Evolutionary conservation across 768 basidiomycete genomes (phyloP).

Genomic region (Lactifluus volemus): DNA sequence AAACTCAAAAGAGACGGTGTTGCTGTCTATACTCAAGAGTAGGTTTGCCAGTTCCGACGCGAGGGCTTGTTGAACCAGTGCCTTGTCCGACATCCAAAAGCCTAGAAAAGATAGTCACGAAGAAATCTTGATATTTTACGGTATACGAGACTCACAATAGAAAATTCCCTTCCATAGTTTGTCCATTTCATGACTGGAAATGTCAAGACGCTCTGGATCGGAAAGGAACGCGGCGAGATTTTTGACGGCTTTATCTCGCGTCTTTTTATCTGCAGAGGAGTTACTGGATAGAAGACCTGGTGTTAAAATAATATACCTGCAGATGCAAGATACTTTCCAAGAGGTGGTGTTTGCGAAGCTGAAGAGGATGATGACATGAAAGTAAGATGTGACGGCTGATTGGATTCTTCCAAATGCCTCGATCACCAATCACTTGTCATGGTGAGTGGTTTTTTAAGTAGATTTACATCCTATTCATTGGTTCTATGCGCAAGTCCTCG

Average conservation of each 20-base stretch:
- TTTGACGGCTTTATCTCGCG: slow-evolving; percentile 85
- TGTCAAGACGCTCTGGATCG: slow-evolving; percentile 42
- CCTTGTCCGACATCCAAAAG: slow-evolving; percentile 99
- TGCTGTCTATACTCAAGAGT: slow-evolving; percentile 54
- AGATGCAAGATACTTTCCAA: slow-evolving; percentile 89
- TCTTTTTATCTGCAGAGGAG: slow-evolving; percentile 64
- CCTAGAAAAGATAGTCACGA: slow-evolving; percentile 39
- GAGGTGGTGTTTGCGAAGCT: slow-evolving; percentile 41
- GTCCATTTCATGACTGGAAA: slow-evolving; percentile 71
- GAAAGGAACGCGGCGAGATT: slow-evolving; percentile 75
- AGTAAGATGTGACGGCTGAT: neutral
- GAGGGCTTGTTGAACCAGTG: slow-evolving; percentile 87
- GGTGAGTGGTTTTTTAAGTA: slow-evolving; percentile 35
- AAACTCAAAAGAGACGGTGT: slow-evolving; percentile 59
- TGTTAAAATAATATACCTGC: slow-evolving; percentile 41
- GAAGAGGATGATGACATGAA: slow-evolving; percentile 28
- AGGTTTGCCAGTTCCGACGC: slow-evolving; percentile 81
- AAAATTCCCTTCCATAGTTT: slow-evolving; percentile 98
- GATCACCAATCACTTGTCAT: slow-evolving; percentile 86
- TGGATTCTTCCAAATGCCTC: slow-evolving; percentile 24
- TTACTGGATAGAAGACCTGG: neutral
- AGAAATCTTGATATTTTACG: neutral
- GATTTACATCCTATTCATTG: neutral
- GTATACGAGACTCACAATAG: slow-evolving; percentile 56
- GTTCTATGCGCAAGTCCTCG: slow-evolving; percentile 53